Base-by-base conservation (phyloP, 441 rosid species). In the Erodium moschatum region DNA sequence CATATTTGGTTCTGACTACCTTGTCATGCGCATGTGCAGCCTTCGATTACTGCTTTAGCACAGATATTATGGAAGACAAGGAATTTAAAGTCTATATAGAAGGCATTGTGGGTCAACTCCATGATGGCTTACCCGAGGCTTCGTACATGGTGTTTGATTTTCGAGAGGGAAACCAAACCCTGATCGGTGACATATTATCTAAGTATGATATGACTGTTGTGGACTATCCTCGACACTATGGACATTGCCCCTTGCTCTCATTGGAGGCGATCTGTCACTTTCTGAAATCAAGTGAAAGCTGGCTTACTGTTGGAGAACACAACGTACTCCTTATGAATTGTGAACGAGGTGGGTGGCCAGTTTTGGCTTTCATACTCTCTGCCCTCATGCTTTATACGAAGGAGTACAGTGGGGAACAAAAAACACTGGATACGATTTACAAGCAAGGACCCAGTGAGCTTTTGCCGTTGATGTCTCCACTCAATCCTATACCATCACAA, bases 71-170 rank as follows among this genome's bases (percentile, higher is more conserved):
- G 76, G 90, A 82, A 69, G 87, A 78, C 0, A 84, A 87, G 13
- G 89, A 84, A 60, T 86, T 84, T 75, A 78, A 80, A 75, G 75
- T 75, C 61, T 85, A 90, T 70, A 79, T 88, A 12, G 80, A 83
- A 76, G 85, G 85, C 70, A 81, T 87, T 71, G 88, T 83, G 69
- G 73, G 79, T 70, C 91, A 89, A 79, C 86, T 92, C 42, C 79
- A 73, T 38, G 88, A 82, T 42, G 82, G 89, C 68, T 83, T 82
- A 42, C 86, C 84, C 9, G 83, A 84, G 70, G 84, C 89, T 67
- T 89, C 96, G 0, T 87, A 84, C 76, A 87, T 93, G 93, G 96
- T 88, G 77, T 91, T 93, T 74, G 89, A 91, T 69, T 91, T 91
- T 76, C 84, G 87, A 12, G 95, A 88, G 46, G 89, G 85, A 64